Percentiles rank a stretch among this genome's conserved stretches.
phyloP scores from a whole-genome alignment of 768 basidiomycete genomes.

The Phanerochaete carnosa region DNA sequence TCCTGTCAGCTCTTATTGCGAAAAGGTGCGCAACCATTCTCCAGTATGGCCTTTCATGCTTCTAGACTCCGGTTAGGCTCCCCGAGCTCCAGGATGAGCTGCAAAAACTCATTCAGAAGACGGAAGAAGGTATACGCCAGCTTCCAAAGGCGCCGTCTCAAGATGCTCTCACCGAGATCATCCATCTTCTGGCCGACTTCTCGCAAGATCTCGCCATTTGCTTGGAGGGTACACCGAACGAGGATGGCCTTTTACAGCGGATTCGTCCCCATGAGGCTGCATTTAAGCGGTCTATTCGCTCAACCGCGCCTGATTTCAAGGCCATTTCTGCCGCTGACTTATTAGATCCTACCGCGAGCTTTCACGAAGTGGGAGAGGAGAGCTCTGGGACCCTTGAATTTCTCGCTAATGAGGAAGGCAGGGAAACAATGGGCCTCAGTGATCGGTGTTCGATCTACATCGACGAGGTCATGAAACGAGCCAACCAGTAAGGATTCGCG shows the following conservation, averaged over 20 bases:
- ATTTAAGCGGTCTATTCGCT: conserved; percentile 47
- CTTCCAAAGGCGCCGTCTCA: conserved; percentile 52
- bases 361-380: too few species aligned
- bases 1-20: conserved; percentile 61
- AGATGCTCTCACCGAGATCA: conserved; percentile 57
- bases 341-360: too few species aligned
- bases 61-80: conserved; percentile 38
- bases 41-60: background rate
- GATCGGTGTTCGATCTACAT: conserved; percentile 37
- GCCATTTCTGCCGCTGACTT: conserved; percentile 42
- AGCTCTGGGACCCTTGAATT: conserved; percentile 9
- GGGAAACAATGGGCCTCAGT: background rate
- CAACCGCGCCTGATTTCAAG: conserved; percentile 55
- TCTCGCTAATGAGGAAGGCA: conserved; percentile 20
- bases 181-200: conserved; percentile 46
- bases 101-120: conserved; percentile 37
- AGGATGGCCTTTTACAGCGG: conserved; percentile 50
- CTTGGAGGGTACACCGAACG: conserved; percentile 51
- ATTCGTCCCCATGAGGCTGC: conserved; percentile 46
- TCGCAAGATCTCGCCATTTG: conserved; percentile 38
- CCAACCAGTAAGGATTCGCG: conserved; percentile 49
- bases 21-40: conserved; percentile 37
- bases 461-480: conserved; percentile 48
- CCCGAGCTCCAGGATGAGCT: conserved; percentile 63
- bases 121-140: conserved; percentile 28